Conservation (phyloP, 257 asterid species). For the Mitragyna speciosa region DNA sequence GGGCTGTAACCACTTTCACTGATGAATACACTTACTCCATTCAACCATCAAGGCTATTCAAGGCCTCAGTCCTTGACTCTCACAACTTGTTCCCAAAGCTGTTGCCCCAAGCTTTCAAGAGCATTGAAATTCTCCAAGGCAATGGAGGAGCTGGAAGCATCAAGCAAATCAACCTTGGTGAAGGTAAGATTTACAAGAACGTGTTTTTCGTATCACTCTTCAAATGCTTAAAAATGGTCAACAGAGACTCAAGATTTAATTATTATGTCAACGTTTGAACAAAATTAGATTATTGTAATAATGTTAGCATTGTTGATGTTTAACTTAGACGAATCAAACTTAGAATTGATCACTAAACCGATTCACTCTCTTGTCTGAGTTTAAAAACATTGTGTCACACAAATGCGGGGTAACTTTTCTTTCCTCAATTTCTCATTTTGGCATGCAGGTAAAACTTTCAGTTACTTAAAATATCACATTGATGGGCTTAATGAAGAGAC, state of each 20-base stretch:
- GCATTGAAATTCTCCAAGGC: slow-evolving; percentile 15
- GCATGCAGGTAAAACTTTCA: neutral
- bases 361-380: neutral
- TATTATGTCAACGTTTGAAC: neutral
- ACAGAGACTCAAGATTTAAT: neutral
- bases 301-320: too few relatives aligned
- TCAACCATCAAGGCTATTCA: slow-evolving; percentile 18
- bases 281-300: neutral
- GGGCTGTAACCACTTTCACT: slow-evolving; percentile 14
- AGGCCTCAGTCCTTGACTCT: slow-evolving; percentile 14
- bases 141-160: slow-evolving; percentile 19
- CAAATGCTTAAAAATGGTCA: neutral
- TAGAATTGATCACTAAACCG: neutral
- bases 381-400: neutral
- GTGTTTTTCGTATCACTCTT: neutral
- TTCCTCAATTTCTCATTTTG: neutral
- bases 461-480: neutral
- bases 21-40: slow-evolving; percentile 7
- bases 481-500: slow-evolving; percentile 22
- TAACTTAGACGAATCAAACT: too few relatives aligned
- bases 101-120: slow-evolving; percentile 18
- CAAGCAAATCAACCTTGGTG: slow-evolving; percentile 19
- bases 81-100: slow-evolving; percentile 17
- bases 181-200: neutral
- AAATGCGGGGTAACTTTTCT: too few relatives aligned